Base-by-base conservation (phyloP, 2,329 filamentous ascomycete species). In the Xylaria sp. region DNA sequence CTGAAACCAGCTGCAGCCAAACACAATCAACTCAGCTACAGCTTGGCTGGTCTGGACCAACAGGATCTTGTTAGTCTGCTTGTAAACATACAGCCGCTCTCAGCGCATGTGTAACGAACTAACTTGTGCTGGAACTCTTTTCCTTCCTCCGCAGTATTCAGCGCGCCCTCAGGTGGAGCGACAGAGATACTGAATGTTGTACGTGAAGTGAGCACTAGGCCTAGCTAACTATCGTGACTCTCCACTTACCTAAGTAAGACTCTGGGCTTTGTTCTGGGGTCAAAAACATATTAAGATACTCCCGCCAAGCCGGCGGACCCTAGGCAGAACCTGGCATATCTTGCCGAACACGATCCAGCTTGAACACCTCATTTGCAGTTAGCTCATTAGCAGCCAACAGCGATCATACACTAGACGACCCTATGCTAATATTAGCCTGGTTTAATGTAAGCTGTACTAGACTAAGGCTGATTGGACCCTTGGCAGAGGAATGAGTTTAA, bases 371-470 rank as follows among this genome's bases (percentile, higher is more conserved):
- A 50, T 57, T 44, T 63, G 27, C 57, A 47, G 25, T 10, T 53
- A 21, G 25, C 32, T 32, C 13, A n/a, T 44, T 54, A 18, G 21
- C 23, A 18, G 35, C 40, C 13, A 53, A 54, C 16, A 35, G 37
- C 21, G 10, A 23, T 47, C 10, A 37, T 32, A 18, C 21, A 60
- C 23, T 13, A 60, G 35, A 40, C 18, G 13, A 21, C n/a, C 12
- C 8, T 42, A 59, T 44, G 18, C 65, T 63, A 54, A 63, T 47
- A 59, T 59, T 55, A 67, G 65, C 60, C 51, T 47, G 32, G 35
- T 18, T 47, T 23, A 47, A 13, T 12, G 13, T 35, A n/a, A 37
- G 63, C 55, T 60, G 25, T 6, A 25, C 25, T 60, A 1, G 27
- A 13, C 50, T 58, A 40, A 65, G 42, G 57, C 60, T 21, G 44